These are phyloP conservation scores for Oemleria cerasiformis DNA, from an alignment of 306 rosid species.

Conservation along the genomic window DNA sequence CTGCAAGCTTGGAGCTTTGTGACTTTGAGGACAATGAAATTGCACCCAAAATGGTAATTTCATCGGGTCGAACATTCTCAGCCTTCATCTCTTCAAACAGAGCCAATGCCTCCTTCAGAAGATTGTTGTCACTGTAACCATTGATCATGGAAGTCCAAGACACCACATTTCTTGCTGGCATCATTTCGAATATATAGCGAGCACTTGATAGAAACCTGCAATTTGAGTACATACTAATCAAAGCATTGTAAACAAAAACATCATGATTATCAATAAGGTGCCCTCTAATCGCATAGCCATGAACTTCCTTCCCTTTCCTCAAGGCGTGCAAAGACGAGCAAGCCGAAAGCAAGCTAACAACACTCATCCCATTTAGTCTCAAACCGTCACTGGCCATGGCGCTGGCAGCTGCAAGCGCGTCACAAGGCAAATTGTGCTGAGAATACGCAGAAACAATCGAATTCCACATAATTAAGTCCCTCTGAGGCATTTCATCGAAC, in stretches of 20 bases:
- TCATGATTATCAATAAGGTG: slow-evolving; percentile 8
- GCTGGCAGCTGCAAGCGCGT: slow-evolving; percentile 5
- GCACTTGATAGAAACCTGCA: slow-evolving; percentile 9
- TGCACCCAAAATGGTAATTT: slow-evolving; percentile 9
- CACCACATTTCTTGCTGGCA: slow-evolving; percentile 14
- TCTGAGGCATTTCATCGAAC: slow-evolving; percentile 17
- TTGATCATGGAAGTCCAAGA: slow-evolving; percentile 24
- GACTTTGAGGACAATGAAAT: slow-evolving; percentile 2
- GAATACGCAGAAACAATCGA: slow-evolving; percentile 12
- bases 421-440: slow-evolving; percentile 1
- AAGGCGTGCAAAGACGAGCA: slow-evolving; percentile 6
- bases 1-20: slow-evolving; percentile 1
- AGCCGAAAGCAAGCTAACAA: slow-evolving; percentile 12
- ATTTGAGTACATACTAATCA: slow-evolving; percentile 14
- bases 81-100: slow-evolving; percentile 1
- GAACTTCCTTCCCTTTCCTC: slow-evolving; percentile 10
- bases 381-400: slow-evolving; percentile 9
- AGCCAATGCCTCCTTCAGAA: slow-evolving; percentile 5
- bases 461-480: slow-evolving; percentile 15
- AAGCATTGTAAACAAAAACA: slow-evolving; percentile 16
- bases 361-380: slow-evolving; percentile 3
- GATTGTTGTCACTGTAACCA: background rate
- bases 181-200: background rate
- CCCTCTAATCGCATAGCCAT: slow-evolving; percentile 10
- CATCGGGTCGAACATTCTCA: slow-evolving; percentile 12